Evolutionary conservation across 148 eudicot genomes (phyloP).

Genomic region (Gaultheria prostrata): DNA sequence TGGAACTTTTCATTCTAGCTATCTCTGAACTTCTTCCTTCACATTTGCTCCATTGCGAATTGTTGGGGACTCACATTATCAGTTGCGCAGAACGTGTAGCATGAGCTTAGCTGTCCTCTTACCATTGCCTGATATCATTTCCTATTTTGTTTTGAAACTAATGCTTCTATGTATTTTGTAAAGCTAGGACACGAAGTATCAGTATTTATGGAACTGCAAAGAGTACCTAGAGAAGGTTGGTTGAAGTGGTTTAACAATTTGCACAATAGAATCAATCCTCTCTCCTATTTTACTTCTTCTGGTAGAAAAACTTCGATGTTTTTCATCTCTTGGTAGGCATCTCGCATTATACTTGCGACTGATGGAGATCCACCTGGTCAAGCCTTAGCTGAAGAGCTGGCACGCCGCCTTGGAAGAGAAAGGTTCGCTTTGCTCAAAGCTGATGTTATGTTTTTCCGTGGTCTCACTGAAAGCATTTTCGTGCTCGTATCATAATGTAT

Average conservation of each 20-base stretch:
- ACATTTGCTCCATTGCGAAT: not conserved
- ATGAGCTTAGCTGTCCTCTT: not conserved
- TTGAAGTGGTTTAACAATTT: not conserved
- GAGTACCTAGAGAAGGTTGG: conserved; percentile 77
- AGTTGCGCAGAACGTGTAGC: not conserved
- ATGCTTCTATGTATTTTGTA: conserved; percentile 34
- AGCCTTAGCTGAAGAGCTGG: conserved; percentile 97
- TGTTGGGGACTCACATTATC: not conserved
- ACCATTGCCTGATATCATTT: not conserved
- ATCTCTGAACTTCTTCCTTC: not conserved
- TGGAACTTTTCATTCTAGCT: not conserved
- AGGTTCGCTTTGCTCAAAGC: conserved; percentile 40
- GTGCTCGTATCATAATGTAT: not conserved
- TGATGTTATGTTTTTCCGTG: not conserved
- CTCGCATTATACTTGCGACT: conserved; percentile 94
- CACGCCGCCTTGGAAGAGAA: conserved; percentile 93
- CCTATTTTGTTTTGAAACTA: conserved; percentile 15
- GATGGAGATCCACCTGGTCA: conserved; percentile 91
- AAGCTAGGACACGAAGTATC: conserved; percentile 84
- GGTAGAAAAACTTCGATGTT: not conserved
- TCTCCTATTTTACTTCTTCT: not conserved
- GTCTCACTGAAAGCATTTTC: conserved; percentile 1
- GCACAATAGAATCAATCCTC: not conserved
- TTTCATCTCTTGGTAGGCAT: conserved; percentile 49
- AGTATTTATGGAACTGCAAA: conserved; percentile 82